Base-by-base conservation (phyloP, 192 early-diverging fungal species). In the Backusella sp. region DNA sequence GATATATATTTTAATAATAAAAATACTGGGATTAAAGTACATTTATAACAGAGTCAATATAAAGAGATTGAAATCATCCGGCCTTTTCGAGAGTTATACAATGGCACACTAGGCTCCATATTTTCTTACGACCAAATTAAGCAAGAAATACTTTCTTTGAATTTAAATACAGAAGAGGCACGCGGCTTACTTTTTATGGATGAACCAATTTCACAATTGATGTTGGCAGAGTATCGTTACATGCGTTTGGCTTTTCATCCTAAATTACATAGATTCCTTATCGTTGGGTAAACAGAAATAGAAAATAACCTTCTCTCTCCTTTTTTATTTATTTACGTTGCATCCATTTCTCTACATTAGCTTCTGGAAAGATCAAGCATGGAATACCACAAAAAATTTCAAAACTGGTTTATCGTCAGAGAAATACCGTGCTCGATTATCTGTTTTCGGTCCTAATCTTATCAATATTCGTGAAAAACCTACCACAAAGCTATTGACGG, bases 391-490 rank as follows among this genome's bases (percentile, higher is more conserved):
- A 19, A 80, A 84, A 32, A 72, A 70, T 32, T 76, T 86, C 21
- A 84, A 85, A 73, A 76, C 37, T 0, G 94, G 94, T 5, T 81
- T 94, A 21, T 74, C 78, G 1, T 72, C 81, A 21, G 89, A 88
- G 37, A 81, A 85, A 7, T 82, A 87, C 72, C 79, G 79, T 11
- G 85, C 91, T 77, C 89, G 94, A 11, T 59, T 73, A n/a, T 76
- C 84, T 56, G 86, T 94, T 2, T 95, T 95, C 85, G 94, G 92
- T 4, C 36, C 82, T 17, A 95, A 95, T 83, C 70, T 85, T 73
- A 94, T 94, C 44, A 89, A 93, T 44, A 90, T 93, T n/a, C 73
- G 88, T 72, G 91, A 90, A 68, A 92, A 92, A 74, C 81, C 92
- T 0, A 82, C 82, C 8, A 74, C 75, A 23, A 84, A 89, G 35